Base-by-base conservation (phyloP, 306 rosid species). In the Medicago arabica region DNA sequence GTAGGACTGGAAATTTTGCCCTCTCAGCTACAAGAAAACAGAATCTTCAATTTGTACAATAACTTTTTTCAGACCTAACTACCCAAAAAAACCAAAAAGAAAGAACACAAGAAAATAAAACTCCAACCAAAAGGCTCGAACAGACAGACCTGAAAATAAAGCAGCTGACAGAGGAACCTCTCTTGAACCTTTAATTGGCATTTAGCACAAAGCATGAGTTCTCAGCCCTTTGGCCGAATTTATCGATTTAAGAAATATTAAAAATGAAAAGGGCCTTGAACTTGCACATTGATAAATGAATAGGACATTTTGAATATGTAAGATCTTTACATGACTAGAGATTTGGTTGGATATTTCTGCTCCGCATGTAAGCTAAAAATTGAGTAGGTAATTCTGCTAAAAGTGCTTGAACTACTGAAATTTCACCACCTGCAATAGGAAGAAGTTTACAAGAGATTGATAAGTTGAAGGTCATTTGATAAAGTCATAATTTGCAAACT, bases 351-450 rank as follows among this genome's bases (percentile, higher is more conserved):
- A 90, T 90, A 46, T 89, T 88, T 86, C 99, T 89, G 78, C 86
- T 78, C 84, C 99, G 87, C 96, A 92, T 63, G 81, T 90, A 92
- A 59, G 89, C 85, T 77, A 96, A 88, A 91, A 96, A 96, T 53
- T 92, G 99, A 69, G 92, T 55, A 2, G 99, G 99, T 82, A 96
- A 74, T 84, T 96, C 98, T 49, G 97, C 98, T 79, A 96, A 82
- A 78, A 96, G 93, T 70, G 89, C 92, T 88, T 96, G 96, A 91
- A 96, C 97, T 81, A 96, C 94, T 28, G 99, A 90, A 68, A 88
- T 79, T 77, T 84, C 94, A 78, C 99, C 98, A 92, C 88, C 98
- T 96, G 91, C 81, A 82, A 72, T 34, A 50, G 71, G 72, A 31
- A 44, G 8, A 74, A 81, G 75, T 54, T 78, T 19, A 14, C 2